Percentiles rank a stretch among this genome's conserved stretches.
These are phyloP conservation scores for Phytophthora europaea DNA, from an alignment of 352 stramenopile species.

Conservation along the genomic window DNA sequence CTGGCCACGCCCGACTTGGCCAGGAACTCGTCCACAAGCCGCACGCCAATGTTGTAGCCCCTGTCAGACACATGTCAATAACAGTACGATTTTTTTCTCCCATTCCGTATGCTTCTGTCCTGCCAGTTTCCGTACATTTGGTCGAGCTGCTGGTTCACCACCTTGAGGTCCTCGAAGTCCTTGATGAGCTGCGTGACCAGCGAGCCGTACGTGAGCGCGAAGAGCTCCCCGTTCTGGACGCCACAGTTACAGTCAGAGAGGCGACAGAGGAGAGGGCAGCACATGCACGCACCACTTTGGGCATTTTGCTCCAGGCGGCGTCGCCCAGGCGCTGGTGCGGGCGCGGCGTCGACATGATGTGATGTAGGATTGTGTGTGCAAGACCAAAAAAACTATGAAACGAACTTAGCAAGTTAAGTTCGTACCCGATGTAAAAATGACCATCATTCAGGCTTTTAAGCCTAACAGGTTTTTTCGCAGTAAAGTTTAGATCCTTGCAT, in stretches of 20 bases:
- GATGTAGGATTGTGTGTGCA: not conserved
- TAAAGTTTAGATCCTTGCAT: not conserved
- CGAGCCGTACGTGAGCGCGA: constrained; percentile 98
- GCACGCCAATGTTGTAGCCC: constrained; percentile 98
- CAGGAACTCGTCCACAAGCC: constrained; percentile 98
- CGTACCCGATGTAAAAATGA: too few relatives aligned
- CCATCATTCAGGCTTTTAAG: too few relatives aligned
- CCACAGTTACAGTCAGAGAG: not conserved
- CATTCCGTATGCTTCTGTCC: not conserved
- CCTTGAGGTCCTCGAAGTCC: constrained; percentile 96
- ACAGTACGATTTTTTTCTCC: not conserved
- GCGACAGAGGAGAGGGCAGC: not conserved
- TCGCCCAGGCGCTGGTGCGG: constrained; percentile 80
- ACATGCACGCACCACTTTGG: constrained; percentile 86
- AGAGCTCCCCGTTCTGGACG: constrained; percentile 95
- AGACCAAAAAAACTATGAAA: too few relatives aligned
- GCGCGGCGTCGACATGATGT: constrained; percentile 63
- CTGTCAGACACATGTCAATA: constrained; percentile 42
- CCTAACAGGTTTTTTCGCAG: not conserved
- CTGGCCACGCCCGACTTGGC: constrained; percentile 92
- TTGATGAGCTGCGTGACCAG: constrained; percentile 96
- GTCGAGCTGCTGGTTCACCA: constrained; percentile 97
- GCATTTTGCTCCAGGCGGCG: constrained; percentile 93
- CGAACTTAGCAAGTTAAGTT: not conserved
- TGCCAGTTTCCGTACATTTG: constrained; percentile 75